A percentile compares a stretch with the other conserved stretches of the same genome.
Conservation (phyloP, 2,329 filamentous ascomycete genomes). For the Arthrobotrys megalospora region DNA sequence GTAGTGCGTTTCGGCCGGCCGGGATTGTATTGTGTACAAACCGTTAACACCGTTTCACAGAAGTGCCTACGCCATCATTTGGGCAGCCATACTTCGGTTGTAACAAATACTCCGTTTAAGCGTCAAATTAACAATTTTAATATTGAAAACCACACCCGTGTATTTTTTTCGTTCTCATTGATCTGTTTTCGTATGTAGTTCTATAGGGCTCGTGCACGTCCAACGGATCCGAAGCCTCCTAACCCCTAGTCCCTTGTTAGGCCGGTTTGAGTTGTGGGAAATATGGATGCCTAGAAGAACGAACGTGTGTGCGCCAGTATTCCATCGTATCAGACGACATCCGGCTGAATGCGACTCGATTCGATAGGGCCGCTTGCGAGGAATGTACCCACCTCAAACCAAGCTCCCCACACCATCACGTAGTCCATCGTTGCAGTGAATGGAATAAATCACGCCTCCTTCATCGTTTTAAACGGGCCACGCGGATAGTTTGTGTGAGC, state of each 20-base stretch:
- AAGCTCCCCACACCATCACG: slow-evolving; percentile 38
- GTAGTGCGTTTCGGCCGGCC: slow-evolving; percentile 35
- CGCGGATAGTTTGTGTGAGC: slow-evolving; percentile 37
- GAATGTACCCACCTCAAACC: slow-evolving; percentile 37
- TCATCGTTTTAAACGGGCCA: slow-evolving; percentile 37
- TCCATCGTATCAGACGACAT: slow-evolving; percentile 59
- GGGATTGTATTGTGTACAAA: slow-evolving; percentile 17
- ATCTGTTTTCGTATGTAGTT: slow-evolving; percentile 13
- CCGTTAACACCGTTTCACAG: slow-evolving; percentile 28
- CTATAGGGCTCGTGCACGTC: slow-evolving; percentile 57
- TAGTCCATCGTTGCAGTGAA: slow-evolving; percentile 23
- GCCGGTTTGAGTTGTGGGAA: slow-evolving; percentile 60
- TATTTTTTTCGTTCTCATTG: slow-evolving; percentile 16
- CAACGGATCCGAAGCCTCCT: slow-evolving; percentile 26
- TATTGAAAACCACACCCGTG: slow-evolving; percentile 28
- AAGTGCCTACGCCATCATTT: not conserved
- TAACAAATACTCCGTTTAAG: slow-evolving; percentile 48
- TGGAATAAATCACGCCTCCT: slow-evolving; percentile 60
- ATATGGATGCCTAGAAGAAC: slow-evolving; percentile 61
- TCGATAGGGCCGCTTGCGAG: slow-evolving; percentile 49
- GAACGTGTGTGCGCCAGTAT: slow-evolving; percentile 43
- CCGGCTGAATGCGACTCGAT: slow-evolving; percentile 62
- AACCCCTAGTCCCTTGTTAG: slow-evolving; percentile 40
- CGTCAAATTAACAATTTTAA: slow-evolving; percentile 56
- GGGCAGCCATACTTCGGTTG: slow-evolving; percentile 31